Conservation (phyloP, 2,329 filamentous ascomycete species). For the Penicillium polonicum region DNA sequence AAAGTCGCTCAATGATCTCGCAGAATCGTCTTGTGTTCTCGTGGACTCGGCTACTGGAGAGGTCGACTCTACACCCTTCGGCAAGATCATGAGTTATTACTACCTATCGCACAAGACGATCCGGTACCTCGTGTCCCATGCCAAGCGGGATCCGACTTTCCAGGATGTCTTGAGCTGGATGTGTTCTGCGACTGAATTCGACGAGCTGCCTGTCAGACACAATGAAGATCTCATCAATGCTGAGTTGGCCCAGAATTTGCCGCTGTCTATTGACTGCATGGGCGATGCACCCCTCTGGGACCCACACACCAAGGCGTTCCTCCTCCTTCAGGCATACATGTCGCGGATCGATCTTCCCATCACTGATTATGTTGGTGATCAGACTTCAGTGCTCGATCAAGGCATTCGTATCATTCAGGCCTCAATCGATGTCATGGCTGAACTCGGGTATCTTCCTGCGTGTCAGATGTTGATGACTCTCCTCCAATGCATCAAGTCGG, state of each 20-base stretch:
- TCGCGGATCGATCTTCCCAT: constrained; percentile 90
- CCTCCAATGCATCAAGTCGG: constrained; percentile 88
- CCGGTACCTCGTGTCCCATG: constrained; percentile 74
- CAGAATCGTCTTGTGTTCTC: constrained; percentile 78
- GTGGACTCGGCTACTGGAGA: constrained; percentile 78
- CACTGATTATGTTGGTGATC: constrained; percentile 94
- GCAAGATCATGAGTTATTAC: constrained; percentile 99
- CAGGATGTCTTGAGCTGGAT: constrained; percentile 87
- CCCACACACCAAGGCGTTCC: constrained; percentile 93
- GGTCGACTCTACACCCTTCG: constrained; percentile 83
- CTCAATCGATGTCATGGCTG: constrained; percentile 87
- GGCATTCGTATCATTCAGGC: constrained; percentile 96
- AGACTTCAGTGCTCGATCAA: constrained; percentile 84
- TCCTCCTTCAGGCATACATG: constrained; percentile 93
- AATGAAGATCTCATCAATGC: constrained; percentile 98
- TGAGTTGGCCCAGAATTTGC: constrained; percentile 79
- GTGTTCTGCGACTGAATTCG: constrained; percentile 89
- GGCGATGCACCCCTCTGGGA: constrained; percentile 88
- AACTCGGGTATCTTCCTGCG: constrained; percentile 77
- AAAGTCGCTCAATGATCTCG: constrained; percentile 77
- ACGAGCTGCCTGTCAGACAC: constrained; percentile 94
- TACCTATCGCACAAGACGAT: constrained; percentile 96
- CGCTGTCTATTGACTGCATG: constrained; percentile 62
- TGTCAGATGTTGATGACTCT: constrained; percentile 79
- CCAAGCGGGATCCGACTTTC: constrained; percentile 73